Percentiles rank a stretch among this genome's conserved stretches.
Evolutionary conservation across 805 yeast species (phyloP).

Genomic region (Citeromyces nyonsensis): DNA sequence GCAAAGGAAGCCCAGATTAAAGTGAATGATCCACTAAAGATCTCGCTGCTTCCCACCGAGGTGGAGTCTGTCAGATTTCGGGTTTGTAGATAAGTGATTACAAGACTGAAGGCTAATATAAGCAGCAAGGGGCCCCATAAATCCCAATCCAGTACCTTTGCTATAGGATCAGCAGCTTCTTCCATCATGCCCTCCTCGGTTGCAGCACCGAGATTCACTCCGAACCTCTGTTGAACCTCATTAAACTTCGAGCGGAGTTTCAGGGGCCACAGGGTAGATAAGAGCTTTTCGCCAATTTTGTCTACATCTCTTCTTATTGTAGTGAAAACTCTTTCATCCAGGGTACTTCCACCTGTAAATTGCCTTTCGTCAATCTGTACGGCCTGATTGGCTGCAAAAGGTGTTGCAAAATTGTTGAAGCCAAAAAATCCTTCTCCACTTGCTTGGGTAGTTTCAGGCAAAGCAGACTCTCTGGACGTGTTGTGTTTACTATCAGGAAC

Average conservation of each 20-base stretch:
- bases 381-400: constrained; percentile 11
- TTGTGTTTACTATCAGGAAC: not conserved
- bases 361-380: constrained; percentile 27
- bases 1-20: constrained; percentile 34
- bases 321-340: constrained; percentile 37
- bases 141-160: constrained; percentile 37
- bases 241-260: constrained; percentile 13
- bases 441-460: constrained; percentile 1
- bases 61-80: constrained; percentile 13
- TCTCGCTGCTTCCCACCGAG: constrained; percentile 21
- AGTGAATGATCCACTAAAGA: constrained; percentile 37
- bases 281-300: constrained; percentile 16
- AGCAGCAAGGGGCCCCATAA: constrained; percentile 47
- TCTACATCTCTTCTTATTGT: constrained; percentile 23
- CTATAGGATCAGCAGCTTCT: constrained; percentile 16
- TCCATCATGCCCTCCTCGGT: constrained; percentile 13
- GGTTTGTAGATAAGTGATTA: constrained; percentile 26
- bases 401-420: constrained; percentile 17
- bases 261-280: constrained; percentile 20
- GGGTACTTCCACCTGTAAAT: constrained; percentile 39
- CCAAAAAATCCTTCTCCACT: constrained; percentile 7
- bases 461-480: not conserved
- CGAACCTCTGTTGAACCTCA: constrained; percentile 9
- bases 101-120: constrained; percentile 28
- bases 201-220: constrained; percentile 5